A percentile compares a stretch with the other conserved stretches of the same genome.
Conservation (phyloP, 1,284 basidiomycete species). For the Chiua sp. region DNA sequence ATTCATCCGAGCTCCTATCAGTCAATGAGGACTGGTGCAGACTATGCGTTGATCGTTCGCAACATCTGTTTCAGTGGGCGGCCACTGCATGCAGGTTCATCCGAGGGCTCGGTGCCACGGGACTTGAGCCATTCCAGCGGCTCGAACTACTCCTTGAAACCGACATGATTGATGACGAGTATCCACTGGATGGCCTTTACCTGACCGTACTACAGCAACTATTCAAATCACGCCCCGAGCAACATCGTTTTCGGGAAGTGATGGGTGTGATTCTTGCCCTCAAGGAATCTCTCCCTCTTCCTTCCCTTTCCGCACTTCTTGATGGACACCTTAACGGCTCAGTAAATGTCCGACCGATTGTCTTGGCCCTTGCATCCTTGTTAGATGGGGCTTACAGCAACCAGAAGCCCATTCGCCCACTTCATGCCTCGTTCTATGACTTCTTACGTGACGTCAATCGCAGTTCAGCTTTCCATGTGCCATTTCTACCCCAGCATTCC, state of each 20-base stretch:
- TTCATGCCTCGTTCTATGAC: background rate
- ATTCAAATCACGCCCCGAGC: background rate
- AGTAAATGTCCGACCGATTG: background rate
- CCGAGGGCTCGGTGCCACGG: background rate
- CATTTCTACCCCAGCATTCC: background rate
- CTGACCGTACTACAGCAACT: background rate
- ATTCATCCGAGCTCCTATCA: background rate
- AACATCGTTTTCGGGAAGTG: background rate
- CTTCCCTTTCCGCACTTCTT: background rate
- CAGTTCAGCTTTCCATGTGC: background rate
- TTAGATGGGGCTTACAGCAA: background rate
- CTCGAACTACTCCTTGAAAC: background rate
- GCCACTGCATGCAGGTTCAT: conserved; percentile 12
- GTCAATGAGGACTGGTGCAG: conserved; percentile 5
- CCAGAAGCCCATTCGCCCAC: background rate
- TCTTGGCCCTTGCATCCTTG: background rate
- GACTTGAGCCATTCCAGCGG: background rate
- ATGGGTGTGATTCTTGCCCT: background rate
- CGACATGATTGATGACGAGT: no score
- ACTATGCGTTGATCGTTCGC: background rate
- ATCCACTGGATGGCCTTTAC: background rate
- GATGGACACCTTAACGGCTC: no score
- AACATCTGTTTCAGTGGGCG: conserved; percentile 14
- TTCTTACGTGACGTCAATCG: background rate
- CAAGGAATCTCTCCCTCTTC: background rate